These are phyloP conservation scores for Kazachstania viticola DNA, from an alignment of 805 yeast species.

Conservation along the genomic window DNA sequence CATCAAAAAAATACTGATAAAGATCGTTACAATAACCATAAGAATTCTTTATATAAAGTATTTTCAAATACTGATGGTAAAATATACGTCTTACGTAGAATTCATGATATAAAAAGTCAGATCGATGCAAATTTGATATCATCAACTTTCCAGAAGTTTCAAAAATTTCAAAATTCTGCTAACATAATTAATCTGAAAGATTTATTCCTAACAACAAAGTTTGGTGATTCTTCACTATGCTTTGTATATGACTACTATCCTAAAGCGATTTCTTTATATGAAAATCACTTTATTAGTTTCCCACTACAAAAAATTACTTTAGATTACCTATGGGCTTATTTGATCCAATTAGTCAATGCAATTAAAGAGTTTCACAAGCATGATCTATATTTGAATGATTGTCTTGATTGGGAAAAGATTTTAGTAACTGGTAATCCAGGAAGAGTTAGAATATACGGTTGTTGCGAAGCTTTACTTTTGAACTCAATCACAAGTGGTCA, in stretches of 20 bases:
- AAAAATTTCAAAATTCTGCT: slow-evolving; percentile 31
- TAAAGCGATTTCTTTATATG: slow-evolving; percentile 54
- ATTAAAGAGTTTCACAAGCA: slow-evolving; percentile 51
- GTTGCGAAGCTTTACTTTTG: slow-evolving; percentile 63
- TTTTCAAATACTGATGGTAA: slow-evolving; percentile 69
- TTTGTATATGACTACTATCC: slow-evolving; percentile 83
- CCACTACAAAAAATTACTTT: slow-evolving; percentile 37
- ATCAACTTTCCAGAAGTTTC: slow-evolving; percentile 54
- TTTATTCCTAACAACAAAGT: slow-evolving; percentile 77
- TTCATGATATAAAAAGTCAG: slow-evolving; percentile 43
- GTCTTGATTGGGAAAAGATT: slow-evolving; percentile 52
- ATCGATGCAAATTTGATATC: slow-evolving; percentile 48
- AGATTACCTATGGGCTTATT: slow-evolving; percentile 60
- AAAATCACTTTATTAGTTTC: slow-evolving; percentile 43
- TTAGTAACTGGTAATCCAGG: slow-evolving; percentile 56
- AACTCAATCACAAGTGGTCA: slow-evolving; percentile 23
- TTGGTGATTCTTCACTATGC: slow-evolving; percentile 68
- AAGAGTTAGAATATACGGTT: slow-evolving; percentile 58
- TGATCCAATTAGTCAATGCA: slow-evolving; percentile 66
- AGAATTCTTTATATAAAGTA: slow-evolving; percentile 64
- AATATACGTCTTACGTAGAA: slow-evolving; percentile 62
- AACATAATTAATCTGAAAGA: slow-evolving; percentile 61
- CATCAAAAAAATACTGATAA: slow-evolving; percentile 27
- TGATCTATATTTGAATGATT: slow-evolving; percentile 42
- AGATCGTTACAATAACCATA: slow-evolving; percentile 36